phyloP scores from a whole-genome alignment of 164 flowering plant species.

The Sextonia rubra region DNA sequence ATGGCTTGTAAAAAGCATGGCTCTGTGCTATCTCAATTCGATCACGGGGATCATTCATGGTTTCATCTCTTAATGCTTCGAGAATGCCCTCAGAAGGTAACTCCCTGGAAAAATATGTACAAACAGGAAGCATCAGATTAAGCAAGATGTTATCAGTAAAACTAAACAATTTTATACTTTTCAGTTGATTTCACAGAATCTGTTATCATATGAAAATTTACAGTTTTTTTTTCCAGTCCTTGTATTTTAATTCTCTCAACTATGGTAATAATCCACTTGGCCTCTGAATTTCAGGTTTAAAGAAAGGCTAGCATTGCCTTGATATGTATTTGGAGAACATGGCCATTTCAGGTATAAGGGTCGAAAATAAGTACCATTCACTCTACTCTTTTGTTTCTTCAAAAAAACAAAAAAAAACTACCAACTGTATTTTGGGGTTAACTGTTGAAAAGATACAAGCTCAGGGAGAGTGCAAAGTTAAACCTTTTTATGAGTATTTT shows the following conservation, averaged over 20 bases:
- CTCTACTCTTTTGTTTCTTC: background rate
- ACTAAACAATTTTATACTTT: no score
- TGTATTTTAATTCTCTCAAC: background rate
- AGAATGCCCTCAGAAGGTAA: conserved; percentile 56
- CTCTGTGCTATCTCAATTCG: conserved; percentile 84
- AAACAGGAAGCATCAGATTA: background rate
- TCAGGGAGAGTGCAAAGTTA: background rate
- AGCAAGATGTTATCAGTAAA: background rate
- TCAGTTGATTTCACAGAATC: background rate
- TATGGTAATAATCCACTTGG: background rate
- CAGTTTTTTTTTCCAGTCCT: background rate
- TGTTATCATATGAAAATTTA: background rate
- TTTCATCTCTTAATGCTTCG: conserved; percentile 81
- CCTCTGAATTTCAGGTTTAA: background rate
- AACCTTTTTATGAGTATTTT: conserved; percentile 74
- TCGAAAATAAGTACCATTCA: background rate
- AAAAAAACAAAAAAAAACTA: no score
- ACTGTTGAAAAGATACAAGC: background rate
- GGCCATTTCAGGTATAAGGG: background rate
- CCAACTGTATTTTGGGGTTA: background rate
- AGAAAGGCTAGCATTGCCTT: background rate
- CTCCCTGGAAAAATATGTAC: conserved; percentile 48
- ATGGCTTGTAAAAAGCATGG: conserved; percentile 73
- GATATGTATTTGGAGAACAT: background rate
- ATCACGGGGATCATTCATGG: conserved; percentile 89